Base-by-base conservation (phyloP, 257 asterid species). In the Gentiana straminea region DNA sequence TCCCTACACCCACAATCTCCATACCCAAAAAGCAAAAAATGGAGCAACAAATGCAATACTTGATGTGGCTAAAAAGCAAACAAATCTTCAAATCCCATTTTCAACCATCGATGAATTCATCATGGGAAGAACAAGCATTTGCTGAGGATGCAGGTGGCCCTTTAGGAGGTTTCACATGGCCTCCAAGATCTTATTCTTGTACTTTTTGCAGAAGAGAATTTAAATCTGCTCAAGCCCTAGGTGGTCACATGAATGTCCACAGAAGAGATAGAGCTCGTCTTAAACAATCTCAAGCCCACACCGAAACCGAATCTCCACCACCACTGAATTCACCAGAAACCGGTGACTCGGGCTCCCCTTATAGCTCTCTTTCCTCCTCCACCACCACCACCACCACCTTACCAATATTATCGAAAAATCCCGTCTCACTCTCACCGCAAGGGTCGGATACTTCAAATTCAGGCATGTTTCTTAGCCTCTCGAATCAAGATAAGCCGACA, bases 211-310 rank as follows among this genome's bases (percentile, higher is more conserved):
- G 67, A 39, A 60, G 89, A 33, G 84, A 79, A 8, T 84, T 84
- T 55, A 67, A 79, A 51, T 84, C 89, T 0, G 89, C 94, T 38
- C 94, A 83, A 59, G 94, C 86, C 35, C 86, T 83, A 9, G 94
- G 93, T 35, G 93, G 93, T 57, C 89, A 84, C 56, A 84, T 84
- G 94, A 84, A 84, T 56, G 84, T 81, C 64, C 94, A 84, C 74
- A 64, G 94, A 48, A 71, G 86, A 15, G 94, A 84, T 57, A 64
- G 94, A 61, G 94, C 94, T 32, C 73, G 64, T 8, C 86, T 84
- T 52, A 77, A 76, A 62, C 86, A 78, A 58, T 74, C 81, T 54
- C 84, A 2, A 54, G 12, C 51, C 65, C 75, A 63, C 73, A 72
- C 12, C 46, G 6, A 41, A 2, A 41, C 48, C 71, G 66, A 65